These are phyloP conservation scores for Aspergillus fumigatiaffinis DNA, from an alignment of 2,329 filamentous ascomycete genomes.

Conservation along the genomic window DNA sequence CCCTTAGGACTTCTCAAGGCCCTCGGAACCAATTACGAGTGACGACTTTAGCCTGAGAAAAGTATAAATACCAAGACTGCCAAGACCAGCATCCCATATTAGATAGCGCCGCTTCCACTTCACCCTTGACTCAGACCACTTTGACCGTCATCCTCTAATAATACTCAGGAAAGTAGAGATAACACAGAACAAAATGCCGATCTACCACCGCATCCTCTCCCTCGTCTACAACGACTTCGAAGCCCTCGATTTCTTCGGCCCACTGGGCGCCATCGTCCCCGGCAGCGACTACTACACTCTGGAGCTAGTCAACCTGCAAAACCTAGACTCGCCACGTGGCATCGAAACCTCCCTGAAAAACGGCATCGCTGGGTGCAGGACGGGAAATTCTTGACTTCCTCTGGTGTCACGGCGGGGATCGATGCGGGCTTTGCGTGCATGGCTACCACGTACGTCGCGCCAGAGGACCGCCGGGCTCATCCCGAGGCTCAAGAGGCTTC, in stretches of 20 bases:
- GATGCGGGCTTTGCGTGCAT: not conserved
- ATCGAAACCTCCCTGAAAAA: constrained; percentile 20
- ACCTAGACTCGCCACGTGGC: constrained; percentile 27
- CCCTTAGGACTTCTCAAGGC: not conserved
- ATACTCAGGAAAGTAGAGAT: not conserved
- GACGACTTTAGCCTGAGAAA: not conserved
- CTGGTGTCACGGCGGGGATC: not conserved
- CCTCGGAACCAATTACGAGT: not conserved
- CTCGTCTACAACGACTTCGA: constrained; percentile 42
- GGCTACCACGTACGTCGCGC: not conserved
- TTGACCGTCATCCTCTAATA: not conserved
- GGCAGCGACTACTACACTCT: constrained; percentile 20
- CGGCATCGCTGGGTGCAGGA: not conserved
- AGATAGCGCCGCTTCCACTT: not conserved
- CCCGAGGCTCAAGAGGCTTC: not conserved
- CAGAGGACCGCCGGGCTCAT: not conserved
- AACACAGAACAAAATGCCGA: not conserved
- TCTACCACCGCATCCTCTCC: constrained; percentile 3
- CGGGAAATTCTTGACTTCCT: not conserved
- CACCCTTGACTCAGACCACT: not conserved
- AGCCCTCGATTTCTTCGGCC: constrained; percentile 43
- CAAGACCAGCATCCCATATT: too few relatives aligned
- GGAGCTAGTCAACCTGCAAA: constrained; percentile 28
- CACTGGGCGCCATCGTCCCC: constrained; percentile 40
- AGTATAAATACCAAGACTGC: not conserved